Evolutionary conservation across 495 filamentous ascomycete species (phyloP).

Genomic region (Hypoxylon lenormandii): DNA sequence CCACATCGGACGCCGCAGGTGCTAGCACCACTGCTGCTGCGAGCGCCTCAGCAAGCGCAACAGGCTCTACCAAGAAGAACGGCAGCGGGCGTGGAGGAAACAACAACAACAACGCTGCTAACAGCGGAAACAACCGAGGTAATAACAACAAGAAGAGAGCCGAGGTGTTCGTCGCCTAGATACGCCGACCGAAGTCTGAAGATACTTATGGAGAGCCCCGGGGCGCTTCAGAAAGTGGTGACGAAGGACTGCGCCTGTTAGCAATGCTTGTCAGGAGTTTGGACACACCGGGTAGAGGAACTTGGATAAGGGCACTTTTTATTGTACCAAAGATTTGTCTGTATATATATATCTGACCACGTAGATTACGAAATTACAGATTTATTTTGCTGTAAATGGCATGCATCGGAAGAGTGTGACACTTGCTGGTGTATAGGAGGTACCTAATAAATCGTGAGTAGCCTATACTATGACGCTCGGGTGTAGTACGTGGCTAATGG

Average conservation of each 20-base stretch:
- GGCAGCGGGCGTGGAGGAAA: constrained; percentile 25
- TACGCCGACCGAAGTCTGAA: background rate
- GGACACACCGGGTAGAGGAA: constrained; percentile 34
- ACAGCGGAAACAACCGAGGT: constrained; percentile 8
- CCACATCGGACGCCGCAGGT: constrained; percentile 4
- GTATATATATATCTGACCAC: constrained; percentile 38
- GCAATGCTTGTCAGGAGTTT: constrained; percentile 32
- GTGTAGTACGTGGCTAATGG: no score
- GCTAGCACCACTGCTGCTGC: constrained; percentile 2
- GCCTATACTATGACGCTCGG: no score
- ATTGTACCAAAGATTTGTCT: constrained; percentile 35
- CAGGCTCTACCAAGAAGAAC: constrained; percentile 8
- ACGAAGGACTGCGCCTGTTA: constrained; percentile 31
- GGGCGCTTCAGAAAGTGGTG: background rate
- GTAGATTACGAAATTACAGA: constrained; percentile 27
- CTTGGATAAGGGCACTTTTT: constrained; percentile 33
- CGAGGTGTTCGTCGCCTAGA: constrained; percentile 33
- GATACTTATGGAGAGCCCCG: background rate
- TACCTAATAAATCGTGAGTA: no score
- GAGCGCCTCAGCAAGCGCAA: constrained; percentile 21
- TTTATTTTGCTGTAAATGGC: constrained; percentile 2
- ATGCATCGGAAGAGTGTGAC: background rate
- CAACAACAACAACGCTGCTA: constrained; percentile 21
- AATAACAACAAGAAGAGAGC: constrained; percentile 37
- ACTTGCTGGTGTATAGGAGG: no score